Evolutionary conservation across 352 stramenopile genomes (phyloP), one percentile per base, ranked within the genome.

Genomic region (Albugo laibachii): DNA sequence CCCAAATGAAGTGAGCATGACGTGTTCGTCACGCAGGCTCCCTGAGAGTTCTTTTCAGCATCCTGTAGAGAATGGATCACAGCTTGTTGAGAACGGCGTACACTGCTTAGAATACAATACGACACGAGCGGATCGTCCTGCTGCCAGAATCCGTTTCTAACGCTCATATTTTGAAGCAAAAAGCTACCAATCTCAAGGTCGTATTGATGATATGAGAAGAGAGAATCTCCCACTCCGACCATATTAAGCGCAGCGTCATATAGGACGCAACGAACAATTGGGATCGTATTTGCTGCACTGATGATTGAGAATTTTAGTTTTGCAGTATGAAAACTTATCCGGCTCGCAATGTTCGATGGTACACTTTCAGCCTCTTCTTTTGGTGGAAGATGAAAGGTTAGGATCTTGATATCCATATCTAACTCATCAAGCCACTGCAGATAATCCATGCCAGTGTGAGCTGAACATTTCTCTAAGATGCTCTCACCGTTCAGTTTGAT

Each of bases 201-300:
- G 46, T 89, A 92, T 12, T 64, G 60, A 52, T 92, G 80, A 34
- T 75, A 92, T 14, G 69, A 76, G 45, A 91, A 92, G 13, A 89
- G 59, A 19, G 66, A 69, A 0, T 77, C 75, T 0, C 80, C 80
- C 57, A 78, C 89, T 0, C 80, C 80, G 43, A 63, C 59, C 39
- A 92, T 81, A 3, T 54, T 46, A 12, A 92, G 58, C 1, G 55
- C 40, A 19, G 72, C 72, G 1, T 59, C 51, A 21, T 69, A 60
- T 14, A 88, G 43, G 39, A 69, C 62, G 10, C 75, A 45, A 44
- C 84, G 68, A 1, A 67, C 66, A 2, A 92, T 53, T 1, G 87
- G 59, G 31, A 56, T 58, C 37, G 73, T 84, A 16, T 71, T 64
- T 36, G 59, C 59, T 15, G 77, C 68, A 45, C 76, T 62, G n/a